A percentile compares a stretch with the other conserved stretches of the same genome.
These are phyloP conservation scores for Aureobasidium lini DNA, from an alignment of 2,329 filamentous ascomycete species.

Conservation along the genomic window DNA sequence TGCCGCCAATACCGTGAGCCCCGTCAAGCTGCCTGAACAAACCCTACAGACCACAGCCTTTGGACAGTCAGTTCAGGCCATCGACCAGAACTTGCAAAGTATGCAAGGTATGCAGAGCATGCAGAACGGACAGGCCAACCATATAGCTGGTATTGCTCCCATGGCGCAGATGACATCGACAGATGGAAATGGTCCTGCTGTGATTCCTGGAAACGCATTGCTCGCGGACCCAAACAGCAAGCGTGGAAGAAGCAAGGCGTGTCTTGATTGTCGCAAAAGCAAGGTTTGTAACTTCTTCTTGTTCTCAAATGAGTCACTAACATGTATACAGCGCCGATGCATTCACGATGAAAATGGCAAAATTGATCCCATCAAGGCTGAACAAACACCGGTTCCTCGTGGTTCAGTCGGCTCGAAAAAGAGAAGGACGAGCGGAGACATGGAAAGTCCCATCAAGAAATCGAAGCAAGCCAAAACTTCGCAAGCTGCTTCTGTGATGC, in stretches of 20 bases:
- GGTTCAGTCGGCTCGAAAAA: constrained; percentile 50
- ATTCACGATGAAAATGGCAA: constrained; percentile 59
- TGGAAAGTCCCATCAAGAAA: constrained; percentile 20
- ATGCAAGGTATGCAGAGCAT: background rate
- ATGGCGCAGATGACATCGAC: constrained; percentile 9
- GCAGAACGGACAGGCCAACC: background rate
- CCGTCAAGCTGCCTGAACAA: constrained; percentile 9
- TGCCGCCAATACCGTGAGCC: background rate
- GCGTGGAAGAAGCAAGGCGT: constrained; percentile 51
- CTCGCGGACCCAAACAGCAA: constrained; percentile 21
- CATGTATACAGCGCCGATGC: constrained; percentile 49
- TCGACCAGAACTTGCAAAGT: background rate
- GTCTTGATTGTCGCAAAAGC: constrained; percentile 59
- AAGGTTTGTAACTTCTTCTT: constrained; percentile 43
- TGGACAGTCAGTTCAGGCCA: background rate
- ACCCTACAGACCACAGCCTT: background rate
- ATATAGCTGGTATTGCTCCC: constrained; percentile 3
- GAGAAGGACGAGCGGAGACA: constrained; percentile 38
- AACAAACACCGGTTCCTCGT: constrained; percentile 53
- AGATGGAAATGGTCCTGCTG: constrained; percentile 6
- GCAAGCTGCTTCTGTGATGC: constrained; percentile 8
- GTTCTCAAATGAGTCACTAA: constrained; percentile 21
- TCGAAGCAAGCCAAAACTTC: constrained; percentile 14
- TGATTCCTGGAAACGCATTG: constrained; percentile 14
- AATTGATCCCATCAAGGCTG: constrained; percentile 56